Conservation (phyloP, 1,284 basidiomycete genomes). For the Grifola frondosa region DNA sequence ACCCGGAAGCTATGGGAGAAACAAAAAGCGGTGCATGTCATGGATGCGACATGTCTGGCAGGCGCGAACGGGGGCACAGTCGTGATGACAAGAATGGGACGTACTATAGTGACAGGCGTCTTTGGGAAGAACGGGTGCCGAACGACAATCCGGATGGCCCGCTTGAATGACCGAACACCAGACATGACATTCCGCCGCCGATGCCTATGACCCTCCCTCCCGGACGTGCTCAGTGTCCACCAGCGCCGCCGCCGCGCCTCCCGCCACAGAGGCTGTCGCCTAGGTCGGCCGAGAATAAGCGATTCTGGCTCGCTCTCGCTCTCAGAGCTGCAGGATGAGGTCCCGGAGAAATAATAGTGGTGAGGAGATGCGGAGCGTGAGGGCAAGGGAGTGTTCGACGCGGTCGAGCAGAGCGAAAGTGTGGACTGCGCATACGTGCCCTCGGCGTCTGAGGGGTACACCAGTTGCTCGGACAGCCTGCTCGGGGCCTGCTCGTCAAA, state of each 20-base stretch:
- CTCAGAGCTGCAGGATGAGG: constrained; percentile 59
- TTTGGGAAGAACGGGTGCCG: constrained; percentile 79
- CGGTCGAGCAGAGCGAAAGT: constrained; percentile 32
- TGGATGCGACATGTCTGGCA: neutral
- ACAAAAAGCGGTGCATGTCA: neutral
- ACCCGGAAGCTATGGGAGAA: constrained; percentile 6
- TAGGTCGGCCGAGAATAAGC: constrained; percentile 46
- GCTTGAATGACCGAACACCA: constrained; percentile 47
- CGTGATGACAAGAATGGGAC: constrained; percentile 30
- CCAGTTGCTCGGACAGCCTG: constrained; percentile 19
- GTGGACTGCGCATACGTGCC: constrained; percentile 13
- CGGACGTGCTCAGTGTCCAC: constrained; percentile 29
- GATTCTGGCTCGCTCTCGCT: constrained; percentile 62
- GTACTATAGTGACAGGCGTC: constrained; percentile 78
- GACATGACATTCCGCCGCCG: constrained; percentile 35
- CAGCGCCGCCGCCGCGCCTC: constrained; percentile 36
- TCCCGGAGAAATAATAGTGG: constrained; percentile 39
- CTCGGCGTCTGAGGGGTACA: constrained; percentile 25
- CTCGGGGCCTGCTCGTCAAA: constrained; percentile 22
- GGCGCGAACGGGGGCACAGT: constrained; percentile 14
- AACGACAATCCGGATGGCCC: constrained; percentile 54
- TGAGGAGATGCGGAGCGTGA: constrained; percentile 37
- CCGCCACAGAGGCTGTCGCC: constrained; percentile 27
- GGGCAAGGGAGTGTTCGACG: constrained; percentile 35
- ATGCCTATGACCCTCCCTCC: constrained; percentile 28